Evolutionary conservation across 1,284 basidiomycete species (phyloP).

Genomic region (Irpex sp.): DNA sequence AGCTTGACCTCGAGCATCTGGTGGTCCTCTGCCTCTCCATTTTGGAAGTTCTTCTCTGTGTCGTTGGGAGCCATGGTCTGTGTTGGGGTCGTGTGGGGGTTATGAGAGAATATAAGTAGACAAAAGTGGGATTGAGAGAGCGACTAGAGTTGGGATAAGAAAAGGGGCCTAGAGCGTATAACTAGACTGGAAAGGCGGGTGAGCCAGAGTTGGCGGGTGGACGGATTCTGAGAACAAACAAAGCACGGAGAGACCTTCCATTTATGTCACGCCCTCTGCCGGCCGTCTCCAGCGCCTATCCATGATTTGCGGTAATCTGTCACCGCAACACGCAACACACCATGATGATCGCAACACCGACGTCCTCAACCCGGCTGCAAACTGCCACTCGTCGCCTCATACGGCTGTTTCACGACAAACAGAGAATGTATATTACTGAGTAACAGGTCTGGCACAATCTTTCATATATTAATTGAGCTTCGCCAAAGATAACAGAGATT

Average conservation of each 20-base stretch:
- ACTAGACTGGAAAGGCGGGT: not conserved
- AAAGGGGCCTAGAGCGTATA: constrained; percentile 1
- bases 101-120: constrained; percentile 1
- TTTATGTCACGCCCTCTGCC: not conserved
- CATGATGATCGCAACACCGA: not conserved
- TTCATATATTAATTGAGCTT: no score
- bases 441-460: no score
- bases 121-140: constrained; percentile 8
- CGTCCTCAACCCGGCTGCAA: not conserved
- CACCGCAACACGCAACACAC: not conserved
- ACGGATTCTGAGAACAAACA: not conserved
- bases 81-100: not conserved
- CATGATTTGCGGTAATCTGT: not conserved
- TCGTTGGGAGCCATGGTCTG: constrained; percentile 4
- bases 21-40: constrained; percentile 16
- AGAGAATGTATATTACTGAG: no score
- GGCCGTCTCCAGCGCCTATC: not conserved
- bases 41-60: constrained; percentile 19
- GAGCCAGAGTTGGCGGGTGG: not conserved
- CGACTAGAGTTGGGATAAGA: constrained; percentile 13
- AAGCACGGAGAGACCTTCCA: not conserved
- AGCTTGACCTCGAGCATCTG: constrained; percentile 28
- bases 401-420: no score
- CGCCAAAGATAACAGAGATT: no score
- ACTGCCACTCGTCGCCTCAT: no score